Evolutionary conservation across 2,329 filamentous ascomycete genomes (phyloP).

Genomic region (Monascus ruber): DNA sequence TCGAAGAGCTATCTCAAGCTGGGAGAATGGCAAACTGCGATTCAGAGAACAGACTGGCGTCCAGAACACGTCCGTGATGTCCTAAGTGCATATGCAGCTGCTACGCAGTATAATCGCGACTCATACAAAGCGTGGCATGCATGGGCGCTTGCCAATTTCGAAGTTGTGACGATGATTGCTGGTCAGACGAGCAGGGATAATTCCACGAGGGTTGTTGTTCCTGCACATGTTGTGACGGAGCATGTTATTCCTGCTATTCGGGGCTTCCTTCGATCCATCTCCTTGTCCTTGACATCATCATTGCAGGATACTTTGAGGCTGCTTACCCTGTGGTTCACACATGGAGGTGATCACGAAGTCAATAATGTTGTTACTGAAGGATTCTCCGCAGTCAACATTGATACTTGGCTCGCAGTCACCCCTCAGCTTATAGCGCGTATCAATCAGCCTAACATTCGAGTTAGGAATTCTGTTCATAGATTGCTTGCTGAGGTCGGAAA

Average conservation of each 20-base stretch:
- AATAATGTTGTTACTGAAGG: constrained; percentile 81
- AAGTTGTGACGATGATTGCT: constrained; percentile 78
- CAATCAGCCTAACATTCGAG: constrained; percentile 83
- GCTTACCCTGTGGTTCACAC: constrained; percentile 90
- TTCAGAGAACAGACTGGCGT: constrained; percentile 83
- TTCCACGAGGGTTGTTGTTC: constrained; percentile 37
- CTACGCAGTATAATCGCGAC: constrained; percentile 83
- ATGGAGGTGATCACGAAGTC: constrained; percentile 80
- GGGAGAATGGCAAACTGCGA: constrained; percentile 84
- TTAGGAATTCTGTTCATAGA: constrained; percentile 84
- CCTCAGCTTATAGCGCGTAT: constrained; percentile 95
- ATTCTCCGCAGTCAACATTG: constrained; percentile 81
- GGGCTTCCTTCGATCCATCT: constrained; percentile 96
- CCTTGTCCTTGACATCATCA: constrained; percentile 80
- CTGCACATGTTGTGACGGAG: constrained; percentile 60
- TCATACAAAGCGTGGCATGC: constrained; percentile 99
- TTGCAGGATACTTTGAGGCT: constrained; percentile 89
- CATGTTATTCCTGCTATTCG: constrained; percentile 90
- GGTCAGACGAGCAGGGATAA: constrained; percentile 52
- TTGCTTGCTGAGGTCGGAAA: constrained; percentile 86
- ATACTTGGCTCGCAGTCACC: constrained; percentile 98
- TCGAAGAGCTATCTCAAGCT: constrained; percentile 94
- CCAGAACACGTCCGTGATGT: constrained; percentile 79
- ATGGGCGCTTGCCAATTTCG: constrained; percentile 96
- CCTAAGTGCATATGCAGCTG: constrained; percentile 77